These are phyloP conservation scores for Didymella pomorum DNA, from an alignment of 2,329 filamentous ascomycete species.

Conservation along the genomic window DNA sequence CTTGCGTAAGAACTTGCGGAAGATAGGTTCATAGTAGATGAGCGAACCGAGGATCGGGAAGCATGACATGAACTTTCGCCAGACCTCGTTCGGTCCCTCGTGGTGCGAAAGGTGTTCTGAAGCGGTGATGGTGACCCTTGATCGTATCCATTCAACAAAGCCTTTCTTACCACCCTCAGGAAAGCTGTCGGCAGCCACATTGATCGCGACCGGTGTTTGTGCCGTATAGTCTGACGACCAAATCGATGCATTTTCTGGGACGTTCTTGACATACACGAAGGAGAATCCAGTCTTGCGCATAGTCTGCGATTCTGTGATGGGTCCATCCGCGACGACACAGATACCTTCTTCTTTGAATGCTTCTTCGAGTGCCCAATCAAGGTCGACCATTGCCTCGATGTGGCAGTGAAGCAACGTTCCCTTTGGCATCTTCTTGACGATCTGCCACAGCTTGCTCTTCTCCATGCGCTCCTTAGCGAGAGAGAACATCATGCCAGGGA, in stretches of 20 bases:
- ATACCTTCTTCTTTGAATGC: conserved; percentile 77
- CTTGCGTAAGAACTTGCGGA: conserved; percentile 74
- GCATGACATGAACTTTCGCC: conserved; percentile 79
- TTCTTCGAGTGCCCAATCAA: conserved; percentile 78
- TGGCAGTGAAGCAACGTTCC: conserved; percentile 87
- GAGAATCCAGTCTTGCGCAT: conserved; percentile 64
- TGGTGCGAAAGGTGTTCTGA: conserved; percentile 81
- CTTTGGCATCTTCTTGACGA: conserved; percentile 87
- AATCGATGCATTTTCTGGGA: conserved; percentile 58
- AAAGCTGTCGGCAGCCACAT: conserved; percentile 73
- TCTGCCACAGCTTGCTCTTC: conserved; percentile 82
- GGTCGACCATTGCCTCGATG: conserved; percentile 88
- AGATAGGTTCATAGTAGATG: conserved; percentile 90
- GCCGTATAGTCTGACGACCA: conserved; percentile 73
- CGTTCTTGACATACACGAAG: conserved; percentile 63
- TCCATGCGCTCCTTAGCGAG: conserved; percentile 88
- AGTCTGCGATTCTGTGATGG: conserved; percentile 63
- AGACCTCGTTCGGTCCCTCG: conserved; percentile 83
- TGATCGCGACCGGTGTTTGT: conserved; percentile 65
- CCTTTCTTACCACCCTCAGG: conserved; percentile 74
- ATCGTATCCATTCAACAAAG: conserved; percentile 80
- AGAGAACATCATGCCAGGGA: conserved; percentile 93
- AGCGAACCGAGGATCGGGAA: conserved; percentile 78
- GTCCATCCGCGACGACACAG: conserved; percentile 68
- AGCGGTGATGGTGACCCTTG: conserved; percentile 73